Percentiles rank a stretch among this genome's conserved stretches.
These are phyloP conservation scores for Pichia sp. DNA, from an alignment of 1,139 yeast genomes.

Conservation along the genomic window DNA sequence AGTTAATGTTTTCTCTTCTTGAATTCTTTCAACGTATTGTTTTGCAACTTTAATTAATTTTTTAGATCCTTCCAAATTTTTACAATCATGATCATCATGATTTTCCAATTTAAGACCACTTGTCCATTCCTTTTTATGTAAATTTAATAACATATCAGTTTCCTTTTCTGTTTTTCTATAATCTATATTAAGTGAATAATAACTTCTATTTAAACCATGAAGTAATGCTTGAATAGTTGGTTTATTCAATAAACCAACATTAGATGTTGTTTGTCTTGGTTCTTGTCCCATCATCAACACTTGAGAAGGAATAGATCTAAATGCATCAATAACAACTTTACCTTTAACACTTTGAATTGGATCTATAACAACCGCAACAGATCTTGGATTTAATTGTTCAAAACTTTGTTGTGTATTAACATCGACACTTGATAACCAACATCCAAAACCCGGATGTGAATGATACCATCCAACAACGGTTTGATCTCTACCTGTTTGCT, in stretches of 20 bases:
- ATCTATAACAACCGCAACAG: slow-evolving; percentile 96
- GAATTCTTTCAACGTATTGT: slow-evolving; percentile 83
- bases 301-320: slow-evolving; percentile 85
- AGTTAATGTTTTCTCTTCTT: slow-evolving; percentile 83
- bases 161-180: slow-evolving; percentile 90
- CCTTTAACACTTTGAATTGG: slow-evolving; percentile 99
- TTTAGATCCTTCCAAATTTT: slow-evolving; percentile 66
- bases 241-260: slow-evolving; percentile 90
- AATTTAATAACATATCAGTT: slow-evolving; percentile 86
- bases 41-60: slow-evolving; percentile 87
- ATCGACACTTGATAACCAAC: slow-evolving; percentile 97
- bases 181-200: slow-evolving; percentile 91
- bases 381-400: slow-evolving; percentile 89
- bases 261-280: slow-evolving; percentile 96
- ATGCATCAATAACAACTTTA: slow-evolving; percentile 97
- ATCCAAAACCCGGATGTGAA: slow-evolving; percentile 99
- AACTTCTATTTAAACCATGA: slow-evolving; percentile 95
- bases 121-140: slow-evolving; percentile 96
- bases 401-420: slow-evolving; percentile 96
- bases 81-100: slow-evolving; percentile 71
- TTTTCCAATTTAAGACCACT: slow-evolving; percentile 78
- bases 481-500: slow-evolving; percentile 97
- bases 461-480: slow-evolving; percentile 99
- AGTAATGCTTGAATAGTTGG: slow-evolving; percentile 97
- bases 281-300: slow-evolving; percentile 94